Conservation (phyloP, 2,329 filamentous ascomycete genomes). For the Periconia macrospinosa region DNA sequence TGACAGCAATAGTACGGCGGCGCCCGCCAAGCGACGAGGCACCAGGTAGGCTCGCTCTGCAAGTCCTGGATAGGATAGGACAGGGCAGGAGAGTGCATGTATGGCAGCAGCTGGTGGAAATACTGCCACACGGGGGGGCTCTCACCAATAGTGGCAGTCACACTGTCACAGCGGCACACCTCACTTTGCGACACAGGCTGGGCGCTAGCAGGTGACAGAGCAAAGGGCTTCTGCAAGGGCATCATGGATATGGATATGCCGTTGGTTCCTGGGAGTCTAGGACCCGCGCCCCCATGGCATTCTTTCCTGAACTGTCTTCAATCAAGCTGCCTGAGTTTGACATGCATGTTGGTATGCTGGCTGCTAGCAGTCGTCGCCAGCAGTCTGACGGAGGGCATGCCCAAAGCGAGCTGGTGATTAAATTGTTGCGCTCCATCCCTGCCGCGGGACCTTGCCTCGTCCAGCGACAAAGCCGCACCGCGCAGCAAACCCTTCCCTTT, state of each 20-base stretch:
- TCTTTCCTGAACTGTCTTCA: neutral
- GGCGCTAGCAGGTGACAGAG: slow-evolving; percentile 8
- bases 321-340: neutral
- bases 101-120: slow-evolving; percentile 4
- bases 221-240: slow-evolving; percentile 34
- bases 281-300: neutral
- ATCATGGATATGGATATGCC: neutral
- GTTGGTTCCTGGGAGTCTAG: neutral
- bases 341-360: no score
- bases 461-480: neutral
- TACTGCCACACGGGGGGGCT: neutral
- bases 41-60: neutral
- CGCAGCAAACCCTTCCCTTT: no score
- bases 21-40: slow-evolving; percentile 2
- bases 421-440: neutral
- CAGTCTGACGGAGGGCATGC: neutral
- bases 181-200: slow-evolving; percentile 9
- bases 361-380: no score
- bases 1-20: neutral
- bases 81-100: neutral
- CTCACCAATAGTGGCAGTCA: slow-evolving; percentile 23
- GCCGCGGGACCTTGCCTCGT: neutral
- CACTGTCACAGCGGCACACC: slow-evolving; percentile 21
- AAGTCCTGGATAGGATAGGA: neutral
- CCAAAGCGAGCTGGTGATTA: neutral